phyloP scores from a whole-genome alignment of 75 land plant genomes.

The Cupressus sempervirens region DNA sequence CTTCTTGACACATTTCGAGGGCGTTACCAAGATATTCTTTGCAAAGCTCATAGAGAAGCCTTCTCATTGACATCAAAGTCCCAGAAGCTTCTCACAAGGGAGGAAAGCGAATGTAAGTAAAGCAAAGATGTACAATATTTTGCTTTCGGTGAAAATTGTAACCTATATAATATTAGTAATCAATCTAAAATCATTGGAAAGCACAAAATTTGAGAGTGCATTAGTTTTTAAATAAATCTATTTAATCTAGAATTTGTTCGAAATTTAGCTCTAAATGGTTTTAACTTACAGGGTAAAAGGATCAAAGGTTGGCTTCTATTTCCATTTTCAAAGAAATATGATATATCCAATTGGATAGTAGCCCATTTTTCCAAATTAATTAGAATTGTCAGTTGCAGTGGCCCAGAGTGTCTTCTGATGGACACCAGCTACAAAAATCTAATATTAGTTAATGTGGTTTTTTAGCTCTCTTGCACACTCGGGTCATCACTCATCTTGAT shows the following conservation, averaged over 20 bases:
- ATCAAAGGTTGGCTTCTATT: background rate
- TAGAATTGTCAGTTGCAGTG: background rate
- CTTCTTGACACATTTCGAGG: constrained; percentile 60
- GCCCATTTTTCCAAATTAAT: background rate
- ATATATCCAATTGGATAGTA: background rate
- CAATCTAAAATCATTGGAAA: background rate
- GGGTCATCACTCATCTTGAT: background rate
- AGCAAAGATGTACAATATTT: background rate
- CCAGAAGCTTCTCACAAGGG: constrained; percentile 56
- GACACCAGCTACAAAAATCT: background rate
- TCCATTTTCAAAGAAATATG: background rate
- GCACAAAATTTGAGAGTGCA: background rate
- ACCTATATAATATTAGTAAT: background rate
- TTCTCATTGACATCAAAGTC: constrained; percentile 47
- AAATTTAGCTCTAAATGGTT: background rate
- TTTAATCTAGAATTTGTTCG: background rate
- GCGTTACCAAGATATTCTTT: constrained; percentile 74
- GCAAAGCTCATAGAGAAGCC: constrained; percentile 69
- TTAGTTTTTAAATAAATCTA: background rate
- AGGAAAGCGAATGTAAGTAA: constrained; percentile 73
- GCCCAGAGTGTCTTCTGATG: background rate
- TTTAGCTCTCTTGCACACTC: background rate
- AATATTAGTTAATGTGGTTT: background rate
- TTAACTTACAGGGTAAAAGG: background rate
- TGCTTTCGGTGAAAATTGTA: background rate